Conservation (phyloP, 306 rosid genomes). For the Malus asiatica region DNA sequence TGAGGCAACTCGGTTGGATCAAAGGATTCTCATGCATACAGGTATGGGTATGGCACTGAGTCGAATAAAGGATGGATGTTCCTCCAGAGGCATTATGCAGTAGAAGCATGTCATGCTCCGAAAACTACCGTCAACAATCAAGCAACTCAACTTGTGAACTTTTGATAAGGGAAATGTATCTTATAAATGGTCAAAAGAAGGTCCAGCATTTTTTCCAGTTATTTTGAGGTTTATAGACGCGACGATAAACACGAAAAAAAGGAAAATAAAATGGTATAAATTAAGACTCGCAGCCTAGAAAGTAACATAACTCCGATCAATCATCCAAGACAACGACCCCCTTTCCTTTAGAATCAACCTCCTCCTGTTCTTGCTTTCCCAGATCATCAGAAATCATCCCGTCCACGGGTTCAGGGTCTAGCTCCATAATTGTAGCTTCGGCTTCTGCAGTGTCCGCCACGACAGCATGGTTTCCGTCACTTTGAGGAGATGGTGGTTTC, state of each 20-base stretch:
- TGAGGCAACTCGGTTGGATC: no score
- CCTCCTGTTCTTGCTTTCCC: not conserved
- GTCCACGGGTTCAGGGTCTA: conserved; percentile 17
- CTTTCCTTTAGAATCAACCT: not conserved
- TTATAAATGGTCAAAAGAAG: not conserved
- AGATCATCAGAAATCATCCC: not conserved
- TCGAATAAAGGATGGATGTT: no score
- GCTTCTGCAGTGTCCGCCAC: conserved; percentile 23
- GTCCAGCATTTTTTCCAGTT: not conserved
- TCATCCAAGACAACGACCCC: conserved; percentile 45
- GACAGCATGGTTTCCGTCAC: conserved; percentile 23
- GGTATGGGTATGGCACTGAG: no score
- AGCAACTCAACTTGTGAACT: not conserved
- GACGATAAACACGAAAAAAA: not conserved
- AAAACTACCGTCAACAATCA: no score
- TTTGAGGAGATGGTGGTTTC: conserved; percentile 28
- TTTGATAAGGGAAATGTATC: not conserved
- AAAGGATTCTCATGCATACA: no score
- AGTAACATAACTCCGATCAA: conserved; percentile 1
- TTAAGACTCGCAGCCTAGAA: not conserved
- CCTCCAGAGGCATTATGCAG: no score
- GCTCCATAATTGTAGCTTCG: conserved; percentile 10
- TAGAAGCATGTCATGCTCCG: no score
- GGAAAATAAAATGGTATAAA: no score
- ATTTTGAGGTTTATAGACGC: not conserved